These are phyloP conservation scores for Alopecurus myosuroides DNA, from an alignment of 176 grass and related monocot species.

Conservation along the genomic window DNA sequence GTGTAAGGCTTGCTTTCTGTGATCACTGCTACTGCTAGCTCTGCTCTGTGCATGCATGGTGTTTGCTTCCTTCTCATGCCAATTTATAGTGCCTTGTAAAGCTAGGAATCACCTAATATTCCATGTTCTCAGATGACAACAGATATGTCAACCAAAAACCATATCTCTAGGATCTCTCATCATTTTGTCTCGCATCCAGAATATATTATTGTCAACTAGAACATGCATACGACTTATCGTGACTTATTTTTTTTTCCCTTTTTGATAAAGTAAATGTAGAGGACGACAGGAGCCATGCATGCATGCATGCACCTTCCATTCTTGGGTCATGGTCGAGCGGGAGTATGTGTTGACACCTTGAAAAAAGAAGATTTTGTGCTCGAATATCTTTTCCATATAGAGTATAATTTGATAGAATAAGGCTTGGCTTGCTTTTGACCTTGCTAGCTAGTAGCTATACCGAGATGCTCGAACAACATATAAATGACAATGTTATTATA, in stretches of 20 bases:
- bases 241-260: not conserved
- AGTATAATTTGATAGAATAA: not conserved
- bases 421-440: not conserved
- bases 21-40: not conserved
- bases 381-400: not conserved
- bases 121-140: not conserved
- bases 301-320: constrained; percentile 18
- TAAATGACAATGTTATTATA: not conserved
- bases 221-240: not conserved
- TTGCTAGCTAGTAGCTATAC: not conserved
- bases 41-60: not conserved
- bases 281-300: not conserved
- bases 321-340: not conserved
- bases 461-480: not conserved
- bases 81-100: not conserved
- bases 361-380: constrained; percentile 4
- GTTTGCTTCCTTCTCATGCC: not conserved
- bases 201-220: not conserved
- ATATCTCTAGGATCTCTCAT: not conserved
- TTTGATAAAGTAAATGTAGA: not conserved
- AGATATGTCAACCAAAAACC: not conserved
- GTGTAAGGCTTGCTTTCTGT: constrained; percentile 23
- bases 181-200: not conserved
- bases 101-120: not conserved
- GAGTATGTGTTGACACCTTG: constrained; percentile 16